Base-by-base conservation (phyloP, 2,329 filamentous ascomycete species). In the Plectosphaerella cucumerina region DNA sequence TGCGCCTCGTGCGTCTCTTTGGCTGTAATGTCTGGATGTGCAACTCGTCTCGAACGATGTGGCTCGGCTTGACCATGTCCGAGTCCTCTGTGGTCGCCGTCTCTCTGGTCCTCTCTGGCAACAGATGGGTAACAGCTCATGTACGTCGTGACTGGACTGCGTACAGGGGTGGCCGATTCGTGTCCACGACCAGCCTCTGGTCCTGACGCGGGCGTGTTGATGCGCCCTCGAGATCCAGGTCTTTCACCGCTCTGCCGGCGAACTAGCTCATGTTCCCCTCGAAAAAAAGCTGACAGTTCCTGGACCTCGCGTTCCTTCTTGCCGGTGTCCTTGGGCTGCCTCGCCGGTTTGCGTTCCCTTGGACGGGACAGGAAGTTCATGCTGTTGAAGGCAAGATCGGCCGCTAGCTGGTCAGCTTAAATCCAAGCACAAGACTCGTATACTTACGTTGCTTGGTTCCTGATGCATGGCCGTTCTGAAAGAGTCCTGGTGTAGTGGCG, bases 401-500 rank as follows among this genome's bases (percentile, higher is more conserved):
- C 43, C 12, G 26, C 26, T 31, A 11, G 4, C 26, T 31, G 8
- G 26, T 31, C 26, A 31, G 26, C 6, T 31, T 11, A 6, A 51
- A 50, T 55, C 17, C 1, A 1, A 17, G 9, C 5, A 20, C 18
- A 10, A 42, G 17, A 18, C n/a, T 42, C 9, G n/a, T 2, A 4
- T 3, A 51, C 63, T 50, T 47, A 70, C 71, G 12, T 60, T 69
- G 20, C 70, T 51, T 44, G 58, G 61, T 8, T 56, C 56, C 17
- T 18, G 58, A 58, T 35, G 41, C 12, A 37, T 55, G 54, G 14
- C 70, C 70, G 54, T 77, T 78, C 34, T 70, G 67, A 54, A 77
- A 78, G 17, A 78, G 56, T 6, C 74, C 74, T 17, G 69, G 65
- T 18, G 64, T 68, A 35, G 70, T 59, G 23, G 61, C 58, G 48